A percentile compares a stretch with the other conserved stretches of the same genome.
These are phyloP conservation scores for Cinnamomum chago DNA, from an alignment of 164 flowering plant genomes.

Conservation along the genomic window DNA sequence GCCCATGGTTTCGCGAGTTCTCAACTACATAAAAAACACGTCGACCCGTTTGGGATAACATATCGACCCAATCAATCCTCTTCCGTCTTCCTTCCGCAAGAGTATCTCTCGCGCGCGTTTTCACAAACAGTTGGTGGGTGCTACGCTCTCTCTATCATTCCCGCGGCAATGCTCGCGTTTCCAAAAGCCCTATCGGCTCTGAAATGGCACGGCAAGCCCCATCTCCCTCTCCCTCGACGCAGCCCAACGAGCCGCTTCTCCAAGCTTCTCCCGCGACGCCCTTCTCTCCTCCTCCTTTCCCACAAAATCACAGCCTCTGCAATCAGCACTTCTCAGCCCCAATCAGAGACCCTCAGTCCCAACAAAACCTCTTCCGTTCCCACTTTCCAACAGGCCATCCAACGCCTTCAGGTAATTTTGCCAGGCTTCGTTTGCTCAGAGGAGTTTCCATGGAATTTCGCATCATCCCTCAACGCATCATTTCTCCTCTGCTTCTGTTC, in stretches of 20 bases:
- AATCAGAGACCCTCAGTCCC: conserved; percentile 15
- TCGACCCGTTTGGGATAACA: too few species aligned
- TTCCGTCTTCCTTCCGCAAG: too few species aligned
- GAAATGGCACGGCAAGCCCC: conserved; percentile 21
- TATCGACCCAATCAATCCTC: too few species aligned
- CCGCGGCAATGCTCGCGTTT: conserved; percentile 20
- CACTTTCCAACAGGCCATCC: conserved; percentile 94
- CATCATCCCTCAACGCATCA: too few species aligned
- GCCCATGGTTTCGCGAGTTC: too few species aligned
- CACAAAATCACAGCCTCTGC: conserved; percentile 16
- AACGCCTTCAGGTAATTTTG: conserved; percentile 57
- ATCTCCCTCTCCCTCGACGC: conserved; percentile 19
- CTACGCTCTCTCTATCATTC: background rate
- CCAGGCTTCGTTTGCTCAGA: background rate
- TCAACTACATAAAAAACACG: too few species aligned
- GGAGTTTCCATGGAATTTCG: background rate
- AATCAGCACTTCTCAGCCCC: conserved; percentile 23
- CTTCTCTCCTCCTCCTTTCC: conserved; percentile 10
- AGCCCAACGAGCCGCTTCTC: conserved; percentile 17
- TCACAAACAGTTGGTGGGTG: background rate
- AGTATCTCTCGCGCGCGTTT: background rate
- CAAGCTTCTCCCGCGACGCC: conserved; percentile 5
- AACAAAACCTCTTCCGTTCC: conserved; percentile 33
- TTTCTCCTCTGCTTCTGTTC: too few species aligned
- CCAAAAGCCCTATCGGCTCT: conserved; percentile 38